A percentile compares a stretch with the other conserved stretches of the same genome.
Conservation (phyloP, 1,284 basidiomycete species). For the Ustilago crameri region DNA sequence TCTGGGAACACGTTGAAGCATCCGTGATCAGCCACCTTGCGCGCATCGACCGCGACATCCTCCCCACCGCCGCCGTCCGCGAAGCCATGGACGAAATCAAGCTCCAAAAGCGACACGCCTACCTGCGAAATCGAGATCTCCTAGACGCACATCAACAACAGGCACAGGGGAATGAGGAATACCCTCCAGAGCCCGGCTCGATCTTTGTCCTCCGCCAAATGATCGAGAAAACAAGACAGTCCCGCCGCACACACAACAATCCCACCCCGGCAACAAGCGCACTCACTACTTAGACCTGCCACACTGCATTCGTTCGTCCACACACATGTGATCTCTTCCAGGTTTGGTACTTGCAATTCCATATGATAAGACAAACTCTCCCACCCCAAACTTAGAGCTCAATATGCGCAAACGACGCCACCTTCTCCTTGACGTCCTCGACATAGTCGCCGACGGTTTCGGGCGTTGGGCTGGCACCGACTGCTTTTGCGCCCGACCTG, state of each 20-base stretch:
- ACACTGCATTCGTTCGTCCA: background rate
- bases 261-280: no score
- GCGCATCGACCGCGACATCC: constrained; percentile 5
- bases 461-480: constrained; percentile 12
- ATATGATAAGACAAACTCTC: no score
- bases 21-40: constrained; percentile 21
- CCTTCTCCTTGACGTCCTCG: constrained; percentile 21
- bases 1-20: constrained; percentile 22
- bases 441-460: constrained; percentile 30
- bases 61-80: constrained; percentile 17
- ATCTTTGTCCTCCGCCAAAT: constrained; percentile 35
- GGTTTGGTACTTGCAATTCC: no score
- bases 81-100: constrained; percentile 16
- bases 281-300: background rate
- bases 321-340: no score
- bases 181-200: constrained; percentile 21
- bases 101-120: constrained; percentile 6
- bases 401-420: constrained; percentile 8
- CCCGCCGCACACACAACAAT: no score
- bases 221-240: background rate
- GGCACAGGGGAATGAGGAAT: background rate
- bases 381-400: constrained; percentile 15
- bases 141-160: background rate
- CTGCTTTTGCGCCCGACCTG: background rate
- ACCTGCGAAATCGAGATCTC: constrained; percentile 6